Base-by-base conservation (phyloP, 352 stramenopile species). In the Globisporangium heterothallicum region DNA sequence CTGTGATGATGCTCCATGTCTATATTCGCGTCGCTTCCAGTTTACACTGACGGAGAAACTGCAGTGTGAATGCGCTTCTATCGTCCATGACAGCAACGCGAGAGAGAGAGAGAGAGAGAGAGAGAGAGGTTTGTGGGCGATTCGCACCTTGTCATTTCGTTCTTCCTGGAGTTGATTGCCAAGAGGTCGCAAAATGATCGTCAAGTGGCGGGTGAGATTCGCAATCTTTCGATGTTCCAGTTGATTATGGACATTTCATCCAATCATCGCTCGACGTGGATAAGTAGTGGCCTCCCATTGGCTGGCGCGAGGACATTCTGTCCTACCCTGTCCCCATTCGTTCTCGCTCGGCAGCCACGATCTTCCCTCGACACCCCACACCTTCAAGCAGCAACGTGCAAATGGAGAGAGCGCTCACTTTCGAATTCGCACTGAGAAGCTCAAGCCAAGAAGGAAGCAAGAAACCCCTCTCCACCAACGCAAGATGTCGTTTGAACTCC, bases 401-500 rank as follows among this genome's bases (percentile, higher is more conserved):
- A 8, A 21, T 2, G 24, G 8, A 10, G 24, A 13, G 9, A 35
- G 26, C 12, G 18, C 47, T 61, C 66, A 76, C 58, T 74, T 66
- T 61, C 57, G 56, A 63, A 63, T 84, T 73, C 41, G 62, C 72
- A 49, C 42, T 38, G 35, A 54, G 27, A 32, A 50, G 32, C 48
- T 50, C 54, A 75, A 69, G 58, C 56, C 16, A 52, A 49, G 35
- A 21, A 52, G 27, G 18, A 53, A 34, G 24, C n/a, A 53, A 26
- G 26, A 66, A 24, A n/a, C 35, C 27, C 24, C 38, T 29, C 14
- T 42, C 6, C 7, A 16, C 19, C 14, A n/a, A 2, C 6, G 12
- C 30, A 74, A 51, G 19, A 91, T 91, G 82, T 70, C 77, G 62
- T 91, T 91, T 56, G 67, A 84, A 59, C 62, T 93, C 51, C 86